These are phyloP conservation scores for Chrysoporthe cubensis DNA, from an alignment of 2,329 filamentous ascomycete genomes.

Conservation along the genomic window DNA sequence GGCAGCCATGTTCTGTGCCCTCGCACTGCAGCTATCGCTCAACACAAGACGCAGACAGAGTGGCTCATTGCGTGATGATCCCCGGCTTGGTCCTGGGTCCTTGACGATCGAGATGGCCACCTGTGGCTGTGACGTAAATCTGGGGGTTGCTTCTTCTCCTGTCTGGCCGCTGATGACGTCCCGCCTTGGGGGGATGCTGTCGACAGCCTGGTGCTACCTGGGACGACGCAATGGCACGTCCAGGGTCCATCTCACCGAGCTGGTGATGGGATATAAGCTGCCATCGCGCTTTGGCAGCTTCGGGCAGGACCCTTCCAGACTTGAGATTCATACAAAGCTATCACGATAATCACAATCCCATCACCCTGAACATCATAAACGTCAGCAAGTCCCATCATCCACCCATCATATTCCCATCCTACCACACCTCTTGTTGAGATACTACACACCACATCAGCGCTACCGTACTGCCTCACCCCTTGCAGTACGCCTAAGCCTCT, in stretches of 20 bases:
- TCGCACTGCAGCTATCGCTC: conserved; percentile 15
- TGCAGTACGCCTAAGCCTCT: not conserved
- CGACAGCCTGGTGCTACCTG: conserved; percentile 10
- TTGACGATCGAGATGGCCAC: conserved; percentile 27
- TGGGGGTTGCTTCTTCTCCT: not conserved
- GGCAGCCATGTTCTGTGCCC: conserved; percentile 13
- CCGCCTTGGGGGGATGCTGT: conserved; percentile 13
- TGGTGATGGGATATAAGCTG: conserved; percentile 29
- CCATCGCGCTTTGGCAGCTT: conserved; percentile 20
- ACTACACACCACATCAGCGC: not conserved
- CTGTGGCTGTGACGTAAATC: conserved; percentile 29
- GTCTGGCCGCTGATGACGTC: conserved; percentile 27
- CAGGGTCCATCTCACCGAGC: conserved; percentile 10
- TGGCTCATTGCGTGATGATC: conserved; percentile 18
- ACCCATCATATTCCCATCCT: not conserved
- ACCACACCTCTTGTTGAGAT: conserved; percentile 4
- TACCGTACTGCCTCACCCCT: conserved; percentile 15
- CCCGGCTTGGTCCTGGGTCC: not conserved
- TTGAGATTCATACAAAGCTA: not conserved
- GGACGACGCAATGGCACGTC: conserved; percentile 18
- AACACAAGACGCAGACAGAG: not conserved
- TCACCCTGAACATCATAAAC: not conserved
- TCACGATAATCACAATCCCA: not conserved
- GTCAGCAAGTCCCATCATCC: not conserved
- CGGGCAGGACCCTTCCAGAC: not conserved